A percentile compares a stretch with the other conserved stretches of the same genome.
These are phyloP conservation scores for Scheffersomyces lignosus DNA, from an alignment of 805 yeast genomes.

Conservation along the genomic window DNA sequence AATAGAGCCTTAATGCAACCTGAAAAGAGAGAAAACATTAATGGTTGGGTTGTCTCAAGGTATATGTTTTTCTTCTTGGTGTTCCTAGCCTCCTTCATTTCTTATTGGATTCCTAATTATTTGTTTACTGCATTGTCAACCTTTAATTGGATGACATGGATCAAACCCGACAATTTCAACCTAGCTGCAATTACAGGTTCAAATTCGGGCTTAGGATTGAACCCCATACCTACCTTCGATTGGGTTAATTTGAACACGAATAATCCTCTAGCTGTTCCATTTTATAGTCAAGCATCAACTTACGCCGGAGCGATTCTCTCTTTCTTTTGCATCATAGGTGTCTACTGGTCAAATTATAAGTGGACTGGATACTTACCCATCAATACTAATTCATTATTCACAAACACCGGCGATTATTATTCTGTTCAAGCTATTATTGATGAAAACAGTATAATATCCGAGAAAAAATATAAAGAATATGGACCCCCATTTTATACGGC, in stretches of 20 bases:
- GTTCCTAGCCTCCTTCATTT: slow-evolving; percentile 17
- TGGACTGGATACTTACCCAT: slow-evolving; percentile 31
- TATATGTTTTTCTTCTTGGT: slow-evolving; percentile 23
- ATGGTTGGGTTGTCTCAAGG: slow-evolving; percentile 32
- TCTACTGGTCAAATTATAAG: slow-evolving; percentile 25
- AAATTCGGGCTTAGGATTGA: slow-evolving; percentile 47
- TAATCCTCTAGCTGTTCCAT: slow-evolving; percentile 18
- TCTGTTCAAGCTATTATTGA: slow-evolving; percentile 9
- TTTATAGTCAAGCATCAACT: slow-evolving; percentile 19
- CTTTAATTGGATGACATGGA: slow-evolving; percentile 62
- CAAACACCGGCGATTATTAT: slow-evolving; percentile 22
- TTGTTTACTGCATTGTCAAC: slow-evolving; percentile 41
- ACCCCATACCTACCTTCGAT: slow-evolving; percentile 55
- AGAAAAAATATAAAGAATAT: slow-evolving; percentile 17
- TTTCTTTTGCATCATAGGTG: slow-evolving; percentile 20
- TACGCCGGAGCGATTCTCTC: slow-evolving; percentile 22
- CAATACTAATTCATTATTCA: slow-evolving; percentile 21
- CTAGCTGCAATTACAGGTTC: slow-evolving; percentile 51
- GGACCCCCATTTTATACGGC: slow-evolving; percentile 35
- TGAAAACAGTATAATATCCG: slow-evolving; percentile 12
- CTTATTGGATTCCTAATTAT: slow-evolving; percentile 45
- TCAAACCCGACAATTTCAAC: slow-evolving; percentile 48
- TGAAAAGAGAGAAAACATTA: slow-evolving; percentile 26
- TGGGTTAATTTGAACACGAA: slow-evolving; percentile 40
- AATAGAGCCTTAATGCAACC: slow-evolving; percentile 29